Percentiles rank a stretch among this genome's conserved stretches.
Evolutionary conservation across 371 early-diverging fungal species (phyloP).

Genomic region (Smittium culicis): DNA sequence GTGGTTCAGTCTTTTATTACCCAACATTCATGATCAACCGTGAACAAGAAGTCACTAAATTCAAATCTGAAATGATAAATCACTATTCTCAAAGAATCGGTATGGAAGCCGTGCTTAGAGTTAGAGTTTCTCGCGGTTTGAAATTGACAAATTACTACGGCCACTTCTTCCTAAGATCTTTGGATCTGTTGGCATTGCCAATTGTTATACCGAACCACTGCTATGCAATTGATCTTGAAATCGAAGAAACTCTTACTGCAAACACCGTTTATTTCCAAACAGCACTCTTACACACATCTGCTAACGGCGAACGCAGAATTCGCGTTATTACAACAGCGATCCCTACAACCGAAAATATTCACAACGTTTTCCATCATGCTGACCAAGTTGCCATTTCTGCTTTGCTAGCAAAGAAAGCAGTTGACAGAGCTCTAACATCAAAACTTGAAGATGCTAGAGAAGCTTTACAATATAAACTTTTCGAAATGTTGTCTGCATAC

Average conservation of each 20-base stretch:
- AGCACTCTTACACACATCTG: slow-evolving; percentile 83
- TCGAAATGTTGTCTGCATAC: slow-evolving; percentile 74
- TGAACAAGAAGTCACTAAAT: slow-evolving; percentile 74
- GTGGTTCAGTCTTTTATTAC: slow-evolving; percentile 89
- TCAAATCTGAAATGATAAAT: slow-evolving; percentile 72
- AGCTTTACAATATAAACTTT: slow-evolving; percentile 69
- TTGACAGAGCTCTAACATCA: slow-evolving; percentile 69
- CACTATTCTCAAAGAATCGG: slow-evolving; percentile 72
- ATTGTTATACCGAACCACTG: slow-evolving; percentile 89
- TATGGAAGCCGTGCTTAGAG: slow-evolving; percentile 91
- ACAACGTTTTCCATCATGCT: slow-evolving; percentile 65
- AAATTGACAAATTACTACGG: slow-evolving; percentile 84
- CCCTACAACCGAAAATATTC: slow-evolving; percentile 67
- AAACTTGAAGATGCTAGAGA: slow-evolving; percentile 93
- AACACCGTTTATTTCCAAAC: slow-evolving; percentile 89
- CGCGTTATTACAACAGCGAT: slow-evolving; percentile 85
- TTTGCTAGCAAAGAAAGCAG: slow-evolving; percentile 74
- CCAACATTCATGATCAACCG: slow-evolving; percentile 84
- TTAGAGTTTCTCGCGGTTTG: slow-evolving; percentile 82
- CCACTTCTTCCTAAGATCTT: slow-evolving; percentile 91
- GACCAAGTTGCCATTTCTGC: slow-evolving; percentile 75
- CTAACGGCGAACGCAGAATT: slow-evolving; percentile 82
- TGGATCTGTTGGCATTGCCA: slow-evolving; percentile 85
- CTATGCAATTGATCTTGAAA: slow-evolving; percentile 77
- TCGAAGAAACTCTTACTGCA: slow-evolving; percentile 69